A percentile compares a stretch with the other conserved stretches of the same genome.
phyloP scores from a whole-genome alignment of 768 basidiomycete genomes.

The Xerocomus brunneocitrinus region DNA sequence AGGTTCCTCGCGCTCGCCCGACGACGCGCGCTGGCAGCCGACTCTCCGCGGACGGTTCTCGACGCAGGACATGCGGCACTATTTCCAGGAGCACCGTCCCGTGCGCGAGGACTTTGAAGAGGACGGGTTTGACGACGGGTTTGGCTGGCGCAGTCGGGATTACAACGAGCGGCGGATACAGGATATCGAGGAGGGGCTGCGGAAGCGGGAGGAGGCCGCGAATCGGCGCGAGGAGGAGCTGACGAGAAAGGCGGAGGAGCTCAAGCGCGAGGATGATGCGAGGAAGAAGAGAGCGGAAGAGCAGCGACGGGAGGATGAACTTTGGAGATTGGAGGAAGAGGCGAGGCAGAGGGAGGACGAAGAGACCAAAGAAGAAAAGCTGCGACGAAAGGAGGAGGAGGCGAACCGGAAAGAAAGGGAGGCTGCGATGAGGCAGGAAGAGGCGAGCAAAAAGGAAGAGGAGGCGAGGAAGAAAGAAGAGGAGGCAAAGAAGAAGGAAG shows the following conservation, averaged over 20 bases:
- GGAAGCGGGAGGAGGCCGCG: conserved; percentile 33
- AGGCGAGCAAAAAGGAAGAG: conserved; percentile 22
- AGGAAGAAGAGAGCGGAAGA: conserved; percentile 23
- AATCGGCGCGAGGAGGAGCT: conserved; percentile 31
- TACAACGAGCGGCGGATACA: conserved; percentile 32
- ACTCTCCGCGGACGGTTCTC: conserved; percentile 24
- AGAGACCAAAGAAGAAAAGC: neutral
- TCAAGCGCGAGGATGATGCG: conserved; percentile 26
- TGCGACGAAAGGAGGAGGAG: conserved; percentile 32
- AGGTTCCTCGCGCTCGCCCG: conserved; percentile 27
- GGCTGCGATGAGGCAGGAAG: conserved; percentile 24
- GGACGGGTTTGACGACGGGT: conserved; percentile 27
- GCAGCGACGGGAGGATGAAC: conserved; percentile 29
- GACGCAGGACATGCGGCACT: conserved; percentile 29
- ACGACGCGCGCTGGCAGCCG: conserved; percentile 25
- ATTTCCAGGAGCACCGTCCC: conserved; percentile 19
- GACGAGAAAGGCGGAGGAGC: conserved; percentile 35
- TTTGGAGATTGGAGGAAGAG: conserved; percentile 23
- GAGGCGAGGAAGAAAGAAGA: conserved; percentile 22
- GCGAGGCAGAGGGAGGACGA: conserved; percentile 24
- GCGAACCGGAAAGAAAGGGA: conserved; percentile 27
- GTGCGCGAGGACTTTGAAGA: conserved; percentile 27
- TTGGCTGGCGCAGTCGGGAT: conserved; percentile 29
- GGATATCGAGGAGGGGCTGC: conserved; percentile 30
- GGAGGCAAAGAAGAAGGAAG: conserved; percentile 17